Evolutionary conservation across 2,329 filamentous ascomycete genomes (phyloP), one percentile per base, ranked within the genome.

Genomic region (Teratosphaeria destructans): DNA sequence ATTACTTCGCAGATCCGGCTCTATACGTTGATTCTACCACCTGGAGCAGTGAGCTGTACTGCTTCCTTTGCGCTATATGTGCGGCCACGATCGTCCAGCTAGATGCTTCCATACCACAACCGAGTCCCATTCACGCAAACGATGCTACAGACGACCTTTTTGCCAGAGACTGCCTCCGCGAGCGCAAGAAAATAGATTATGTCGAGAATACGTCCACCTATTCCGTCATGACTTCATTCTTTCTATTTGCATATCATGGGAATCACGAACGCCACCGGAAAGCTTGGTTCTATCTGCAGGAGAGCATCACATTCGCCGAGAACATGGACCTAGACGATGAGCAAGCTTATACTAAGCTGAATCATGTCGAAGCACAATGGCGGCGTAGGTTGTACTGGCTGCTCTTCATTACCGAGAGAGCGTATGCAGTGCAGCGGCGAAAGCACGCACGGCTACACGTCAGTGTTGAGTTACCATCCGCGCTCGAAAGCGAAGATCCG

Each of bases 271-370:
- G 64, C 39, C 66, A 70, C 54, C 60, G 64, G 26, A 68, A 68
- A 56, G 71, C 71, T 3, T 73, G 71, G 71, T 67, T 70, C 58
- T 73, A 70, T 47, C 56, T 73, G 55, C 70, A 72, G 56, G 71
- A 73, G 60, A 66, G 66, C 58, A 71, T 73, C 53, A 72, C 71
- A 1, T 70, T 71, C 34, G 57, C 65, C 7, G 68, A 73, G 61
- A 71, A 65, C 29, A 58, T 73, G 54, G 65, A 68, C 11, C 67
- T 73, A 63, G 71, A 72, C 57, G 69, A 72, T 35, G 70, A 73
- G 54, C 60, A 65, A 16, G 62, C 63, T 5, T 72, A 72, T 55
- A 59, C 62, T n/a, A 67, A 69, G 55, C 64, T 72, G 3, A 66
- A 71, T 34, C 64, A 67, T 1, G 57, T 65, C 1, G 69, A 73